Conservation (phyloP, 306 rosid species). For the Abrus pulchellus region DNA sequence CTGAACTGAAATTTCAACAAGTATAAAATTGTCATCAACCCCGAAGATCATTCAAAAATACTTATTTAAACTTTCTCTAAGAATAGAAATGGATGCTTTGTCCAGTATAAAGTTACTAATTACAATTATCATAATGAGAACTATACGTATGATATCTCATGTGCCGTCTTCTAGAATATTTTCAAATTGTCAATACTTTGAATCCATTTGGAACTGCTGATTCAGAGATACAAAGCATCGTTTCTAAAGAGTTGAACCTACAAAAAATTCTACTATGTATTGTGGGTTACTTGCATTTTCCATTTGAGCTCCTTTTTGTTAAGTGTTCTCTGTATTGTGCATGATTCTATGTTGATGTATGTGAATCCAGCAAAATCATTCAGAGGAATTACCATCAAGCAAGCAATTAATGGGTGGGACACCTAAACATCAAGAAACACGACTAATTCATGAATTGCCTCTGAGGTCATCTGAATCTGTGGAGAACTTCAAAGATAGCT, state of each 20-base stretch:
- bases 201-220: slow-evolving; percentile 27
- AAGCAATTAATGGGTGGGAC: slow-evolving; percentile 55
- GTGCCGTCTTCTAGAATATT: slow-evolving; percentile 15
- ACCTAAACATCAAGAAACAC: slow-evolving; percentile 65
- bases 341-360: slow-evolving; percentile 41
- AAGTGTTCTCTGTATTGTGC: slow-evolving; percentile 19
- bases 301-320: slow-evolving; percentile 8
- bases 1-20: slow-evolving; percentile 4
- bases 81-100: slow-evolving; percentile 4
- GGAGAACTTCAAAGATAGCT: slow-evolving; percentile 69
- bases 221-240: slow-evolving; percentile 17
- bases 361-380: slow-evolving; percentile 67
- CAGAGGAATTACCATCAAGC: slow-evolving; percentile 60
- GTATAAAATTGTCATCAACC: slow-evolving; percentile 6
- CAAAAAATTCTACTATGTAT: slow-evolving; percentile 22
- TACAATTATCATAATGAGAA: slow-evolving; percentile 27
- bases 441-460: slow-evolving; percentile 61
- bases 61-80: slow-evolving; percentile 17
- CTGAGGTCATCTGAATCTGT: slow-evolving; percentile 59
- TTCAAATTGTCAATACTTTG: slow-evolving; percentile 21
- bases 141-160: background rate
- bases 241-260: background rate
- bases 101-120: slow-evolving; percentile 20
- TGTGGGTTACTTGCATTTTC: slow-evolving; percentile 13
- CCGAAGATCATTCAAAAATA: slow-evolving; percentile 2